Conservation (phyloP, 2,329 filamentous ascomycete genomes). For the Fusarium sp. region DNA sequence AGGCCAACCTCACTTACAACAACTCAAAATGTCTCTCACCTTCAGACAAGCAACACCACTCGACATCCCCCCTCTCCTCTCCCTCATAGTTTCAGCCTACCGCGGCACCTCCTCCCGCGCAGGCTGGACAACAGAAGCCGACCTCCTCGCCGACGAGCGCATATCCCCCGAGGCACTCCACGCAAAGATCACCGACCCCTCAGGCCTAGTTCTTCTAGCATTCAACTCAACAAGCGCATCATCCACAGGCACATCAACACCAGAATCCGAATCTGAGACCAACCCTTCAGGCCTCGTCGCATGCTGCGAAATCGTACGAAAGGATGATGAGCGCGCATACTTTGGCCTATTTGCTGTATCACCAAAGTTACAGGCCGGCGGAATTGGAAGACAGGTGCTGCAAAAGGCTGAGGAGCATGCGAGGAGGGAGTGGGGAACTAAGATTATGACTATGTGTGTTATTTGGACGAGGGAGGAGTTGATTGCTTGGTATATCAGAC, state of each 20-base stretch:
- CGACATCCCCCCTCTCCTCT: conserved; percentile 50
- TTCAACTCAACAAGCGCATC: conserved; percentile 2
- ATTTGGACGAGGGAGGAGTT: conserved; percentile 57
- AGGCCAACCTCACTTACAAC: neutral
- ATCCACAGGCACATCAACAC: conserved; percentile 18
- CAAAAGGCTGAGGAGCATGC: conserved; percentile 55
- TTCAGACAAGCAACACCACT: conserved; percentile 45
- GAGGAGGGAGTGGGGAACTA: conserved; percentile 47
- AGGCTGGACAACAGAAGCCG: conserved; percentile 62
- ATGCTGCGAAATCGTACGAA: conserved; percentile 58
- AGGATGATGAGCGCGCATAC: conserved; percentile 49
- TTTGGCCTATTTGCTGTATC: conserved; percentile 63
- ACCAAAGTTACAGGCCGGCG: conserved; percentile 55
- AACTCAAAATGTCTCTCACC: conserved; percentile 26
- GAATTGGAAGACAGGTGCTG: conserved; percentile 57
- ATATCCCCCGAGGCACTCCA: conserved; percentile 53
- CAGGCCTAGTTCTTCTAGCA: conserved; percentile 53
- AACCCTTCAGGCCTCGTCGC: conserved; percentile 49
- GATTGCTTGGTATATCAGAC: conserved; percentile 58
- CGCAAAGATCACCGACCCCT: conserved; percentile 54
- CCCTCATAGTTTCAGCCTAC: conserved; percentile 58
- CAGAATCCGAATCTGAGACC: conserved; percentile 9
- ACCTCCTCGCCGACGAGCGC: conserved; percentile 56
- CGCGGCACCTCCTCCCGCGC: conserved; percentile 54
- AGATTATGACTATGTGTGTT: conserved; percentile 57